phyloP scores from a whole-genome alignment of 495 filamentous ascomycete species.

The Tetracladium marchalianum region DNA sequence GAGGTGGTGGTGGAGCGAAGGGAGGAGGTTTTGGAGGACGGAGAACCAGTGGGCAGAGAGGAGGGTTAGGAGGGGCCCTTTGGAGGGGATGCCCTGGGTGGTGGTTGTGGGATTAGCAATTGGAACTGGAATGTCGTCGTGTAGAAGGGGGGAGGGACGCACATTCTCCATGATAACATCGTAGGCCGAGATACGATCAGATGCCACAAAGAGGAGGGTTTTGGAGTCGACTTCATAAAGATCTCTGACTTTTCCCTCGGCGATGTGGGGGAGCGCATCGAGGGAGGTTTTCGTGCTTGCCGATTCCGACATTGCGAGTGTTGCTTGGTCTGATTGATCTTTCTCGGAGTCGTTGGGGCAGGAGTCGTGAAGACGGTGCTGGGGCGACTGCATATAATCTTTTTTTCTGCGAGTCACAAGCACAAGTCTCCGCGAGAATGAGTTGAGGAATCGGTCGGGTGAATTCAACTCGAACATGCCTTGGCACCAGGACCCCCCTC shows the following conservation, averaged over 20 bases:
- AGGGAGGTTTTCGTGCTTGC: conserved; percentile 10
- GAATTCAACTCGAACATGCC: too few relatives aligned
- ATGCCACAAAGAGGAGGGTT: conserved; percentile 79
- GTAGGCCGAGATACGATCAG: conserved; percentile 89
- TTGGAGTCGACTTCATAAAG: conserved; percentile 66
- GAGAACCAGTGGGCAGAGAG: conserved; percentile 82
- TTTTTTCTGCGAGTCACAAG: too few relatives aligned
- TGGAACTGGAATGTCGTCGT: background rate
- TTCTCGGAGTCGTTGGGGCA: too few relatives aligned
- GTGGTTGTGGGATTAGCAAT: background rate
- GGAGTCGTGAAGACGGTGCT: too few relatives aligned
- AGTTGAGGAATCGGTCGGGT: too few relatives aligned
- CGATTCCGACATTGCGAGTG: conserved; percentile 2
- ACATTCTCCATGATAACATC: conserved; percentile 88
- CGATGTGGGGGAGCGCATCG: conserved; percentile 24
- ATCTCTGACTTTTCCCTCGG: conserved; percentile 67
- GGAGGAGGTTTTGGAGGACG: conserved; percentile 54
- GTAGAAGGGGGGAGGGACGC: conserved; percentile 8
- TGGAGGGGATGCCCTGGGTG: conserved; percentile 63
- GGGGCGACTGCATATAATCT: too few relatives aligned
- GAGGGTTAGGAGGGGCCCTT: conserved; percentile 76
- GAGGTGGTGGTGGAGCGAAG: conserved; percentile 67
- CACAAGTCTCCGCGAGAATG: too few relatives aligned
- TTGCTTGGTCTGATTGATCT: too few relatives aligned
- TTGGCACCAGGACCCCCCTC: too few relatives aligned